Evolutionary conservation across 2,329 filamentous ascomycete genomes (phyloP).

Genomic region (Fusarium multiceps): DNA sequence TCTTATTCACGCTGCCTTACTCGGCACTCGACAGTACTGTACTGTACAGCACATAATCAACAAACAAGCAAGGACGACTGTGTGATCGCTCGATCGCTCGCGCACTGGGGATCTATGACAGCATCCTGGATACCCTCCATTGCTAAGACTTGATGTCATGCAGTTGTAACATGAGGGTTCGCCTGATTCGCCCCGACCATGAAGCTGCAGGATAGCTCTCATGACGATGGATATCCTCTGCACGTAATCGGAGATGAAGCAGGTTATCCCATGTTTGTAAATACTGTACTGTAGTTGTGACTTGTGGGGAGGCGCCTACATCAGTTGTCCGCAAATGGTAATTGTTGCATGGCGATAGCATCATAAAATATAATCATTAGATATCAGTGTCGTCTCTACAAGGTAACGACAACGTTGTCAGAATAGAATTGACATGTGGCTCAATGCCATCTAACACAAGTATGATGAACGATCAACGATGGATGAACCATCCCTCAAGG

Average conservation of each 20-base stretch:
- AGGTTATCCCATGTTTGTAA: neutral
- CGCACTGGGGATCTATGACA: constrained; percentile 7
- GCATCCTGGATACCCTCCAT: constrained; percentile 1
- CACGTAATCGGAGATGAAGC: neutral
- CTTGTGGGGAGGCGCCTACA: neutral
- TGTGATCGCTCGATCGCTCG: constrained; percentile 12
- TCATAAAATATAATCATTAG: neutral
- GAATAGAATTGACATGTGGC: constrained; percentile 10
- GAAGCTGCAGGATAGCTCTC: neutral
- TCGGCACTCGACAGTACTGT: neutral
- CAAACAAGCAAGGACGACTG: neutral
- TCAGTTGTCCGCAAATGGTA: neutral
- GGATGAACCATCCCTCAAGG: constrained; percentile 39
- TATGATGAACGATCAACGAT: neutral
- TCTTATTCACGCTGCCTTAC: neutral
- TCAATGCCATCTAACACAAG: constrained; percentile 2
- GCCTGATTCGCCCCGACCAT: constrained; percentile 1
- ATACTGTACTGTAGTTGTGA: neutral
- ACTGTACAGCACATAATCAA: neutral
- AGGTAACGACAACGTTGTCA: neutral
- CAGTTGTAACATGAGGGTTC: neutral
- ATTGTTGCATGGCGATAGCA: neutral
- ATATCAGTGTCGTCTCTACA: neutral
- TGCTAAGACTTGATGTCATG: constrained; percentile 22
- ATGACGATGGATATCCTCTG: constrained; percentile 10